Evolutionary conservation across 768 basidiomycete genomes (phyloP).

Genomic region (Crassisporium funariophilum): DNA sequence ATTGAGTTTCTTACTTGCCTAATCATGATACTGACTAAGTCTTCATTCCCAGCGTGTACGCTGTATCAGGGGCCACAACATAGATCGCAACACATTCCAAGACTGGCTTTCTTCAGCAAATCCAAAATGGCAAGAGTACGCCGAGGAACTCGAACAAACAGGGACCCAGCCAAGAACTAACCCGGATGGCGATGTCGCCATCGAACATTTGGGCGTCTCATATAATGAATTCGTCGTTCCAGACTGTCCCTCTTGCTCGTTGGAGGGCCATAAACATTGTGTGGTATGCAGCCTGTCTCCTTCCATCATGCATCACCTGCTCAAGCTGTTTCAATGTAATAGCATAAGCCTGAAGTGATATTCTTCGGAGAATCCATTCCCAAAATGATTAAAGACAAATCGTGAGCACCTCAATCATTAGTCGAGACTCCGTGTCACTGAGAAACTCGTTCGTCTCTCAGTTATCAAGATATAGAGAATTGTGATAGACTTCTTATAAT

Average conservation of each 20-base stretch:
- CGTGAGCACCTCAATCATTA: slow-evolving; percentile 48
- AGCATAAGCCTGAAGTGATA: slow-evolving; percentile 82
- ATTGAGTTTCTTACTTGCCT: slow-evolving; percentile 2
- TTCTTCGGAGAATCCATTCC: slow-evolving; percentile 93
- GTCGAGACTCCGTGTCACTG: background rate
- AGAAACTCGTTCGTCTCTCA: slow-evolving; percentile 25
- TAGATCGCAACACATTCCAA: slow-evolving; percentile 72
- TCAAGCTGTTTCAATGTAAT: slow-evolving; percentile 5
- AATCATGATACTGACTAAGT: background rate
- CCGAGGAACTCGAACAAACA: slow-evolving; percentile 61
- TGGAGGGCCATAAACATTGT: slow-evolving; percentile 56
- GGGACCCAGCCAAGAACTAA: slow-evolving; percentile 75
- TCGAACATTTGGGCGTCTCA: slow-evolving; percentile 67
- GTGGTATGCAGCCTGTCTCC: slow-evolving; percentile 46
- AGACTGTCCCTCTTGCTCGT: slow-evolving; percentile 67
- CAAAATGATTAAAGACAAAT: slow-evolving; percentile 60
- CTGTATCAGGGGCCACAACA: slow-evolving; percentile 73
- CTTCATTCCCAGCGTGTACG: slow-evolving; percentile 59
- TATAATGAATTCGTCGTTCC: slow-evolving; percentile 83
- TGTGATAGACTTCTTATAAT: slow-evolving; percentile 75
- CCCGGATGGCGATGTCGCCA: slow-evolving; percentile 91
- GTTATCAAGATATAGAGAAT: slow-evolving; percentile 58
- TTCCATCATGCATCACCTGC: background rate
- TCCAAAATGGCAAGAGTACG: slow-evolving; percentile 75
- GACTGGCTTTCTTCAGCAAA: slow-evolving; percentile 70